Conservation (phyloP, 2,329 filamentous ascomycete genomes). For the Xylaria sp. region DNA sequence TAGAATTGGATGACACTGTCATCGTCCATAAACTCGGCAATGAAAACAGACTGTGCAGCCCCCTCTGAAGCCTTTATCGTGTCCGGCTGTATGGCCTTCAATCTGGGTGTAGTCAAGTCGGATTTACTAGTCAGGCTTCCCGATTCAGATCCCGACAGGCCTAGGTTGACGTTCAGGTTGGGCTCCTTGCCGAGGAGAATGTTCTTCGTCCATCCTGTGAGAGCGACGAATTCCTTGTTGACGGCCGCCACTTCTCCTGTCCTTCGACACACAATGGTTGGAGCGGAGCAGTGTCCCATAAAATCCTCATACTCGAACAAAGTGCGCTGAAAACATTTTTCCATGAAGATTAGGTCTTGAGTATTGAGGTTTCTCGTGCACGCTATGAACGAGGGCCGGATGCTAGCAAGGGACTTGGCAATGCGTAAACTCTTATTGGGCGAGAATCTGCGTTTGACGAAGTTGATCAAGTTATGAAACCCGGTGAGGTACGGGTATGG, state of each 20-base stretch:
- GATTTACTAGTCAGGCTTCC: constrained; percentile 57
- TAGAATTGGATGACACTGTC: constrained; percentile 95
- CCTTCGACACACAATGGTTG: constrained; percentile 89
- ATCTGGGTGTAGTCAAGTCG: constrained; percentile 62
- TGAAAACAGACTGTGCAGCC: constrained; percentile 80
- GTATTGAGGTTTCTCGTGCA: constrained; percentile 89
- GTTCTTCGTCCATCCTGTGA: constrained; percentile 94
- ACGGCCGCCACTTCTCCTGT: constrained; percentile 95
- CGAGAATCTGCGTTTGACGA: constrained; percentile 81
- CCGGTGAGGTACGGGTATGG: constrained; percentile 91
- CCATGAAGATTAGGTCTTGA: constrained; percentile 95
- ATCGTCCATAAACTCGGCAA: constrained; percentile 92
- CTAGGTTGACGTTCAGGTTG: constrained; percentile 87
- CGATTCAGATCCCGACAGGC: constrained; percentile 59
- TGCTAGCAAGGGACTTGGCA: constrained; percentile 86
- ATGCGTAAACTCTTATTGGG: constrained; percentile 82
- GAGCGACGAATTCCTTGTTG: constrained; percentile 94
- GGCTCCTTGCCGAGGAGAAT: constrained; percentile 87
- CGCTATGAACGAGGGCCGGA: constrained; percentile 91
- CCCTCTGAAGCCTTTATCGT: constrained; percentile 55
- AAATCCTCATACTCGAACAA: constrained; percentile 94
- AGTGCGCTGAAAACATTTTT: constrained; percentile 94
- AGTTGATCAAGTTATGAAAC: constrained; percentile 87
- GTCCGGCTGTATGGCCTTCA: constrained; percentile 58
- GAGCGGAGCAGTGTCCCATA: constrained; percentile 86